These are phyloP conservation scores for Immersiella caudata DNA, from an alignment of 495 filamentous ascomycete species.

Conservation along the genomic window DNA sequence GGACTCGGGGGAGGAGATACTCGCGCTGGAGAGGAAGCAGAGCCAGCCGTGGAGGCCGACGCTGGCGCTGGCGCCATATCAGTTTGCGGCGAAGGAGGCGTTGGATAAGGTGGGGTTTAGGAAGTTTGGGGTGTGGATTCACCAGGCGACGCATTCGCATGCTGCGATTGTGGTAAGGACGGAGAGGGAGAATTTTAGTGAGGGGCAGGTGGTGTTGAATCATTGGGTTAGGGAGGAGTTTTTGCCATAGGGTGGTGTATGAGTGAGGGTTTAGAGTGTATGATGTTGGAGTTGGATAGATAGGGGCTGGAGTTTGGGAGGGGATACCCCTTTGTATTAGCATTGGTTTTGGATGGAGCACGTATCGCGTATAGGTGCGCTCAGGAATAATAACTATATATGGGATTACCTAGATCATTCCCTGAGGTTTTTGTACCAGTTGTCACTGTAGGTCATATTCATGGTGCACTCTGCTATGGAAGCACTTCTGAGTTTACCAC, in stretches of 20 bases:
- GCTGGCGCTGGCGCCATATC: conserved; percentile 73
- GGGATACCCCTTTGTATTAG: no score
- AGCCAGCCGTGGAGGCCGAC: conserved; percentile 55
- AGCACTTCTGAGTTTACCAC: no score
- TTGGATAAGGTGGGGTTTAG: conserved; percentile 74
- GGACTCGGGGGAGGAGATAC: conserved; percentile 27
- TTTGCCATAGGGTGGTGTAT: conserved; percentile 26
- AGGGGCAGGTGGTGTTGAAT: conserved; percentile 75
- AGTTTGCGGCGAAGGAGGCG: conserved; percentile 80
- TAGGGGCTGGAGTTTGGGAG: neutral
- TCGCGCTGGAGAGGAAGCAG: conserved; percentile 43
- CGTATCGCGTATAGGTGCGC: no score
- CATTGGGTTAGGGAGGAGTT: conserved; percentile 85
- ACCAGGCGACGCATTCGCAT: conserved; percentile 76
- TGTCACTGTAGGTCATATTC: no score
- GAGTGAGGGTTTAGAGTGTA: neutral
- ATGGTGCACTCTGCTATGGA: no score
- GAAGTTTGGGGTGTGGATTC: conserved; percentile 87
- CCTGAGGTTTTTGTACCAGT: no score
- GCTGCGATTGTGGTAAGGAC: conserved; percentile 86
- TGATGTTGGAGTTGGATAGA: neutral
- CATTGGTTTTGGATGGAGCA: no score
- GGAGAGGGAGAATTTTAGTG: conserved; percentile 63
- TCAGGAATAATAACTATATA: no score
- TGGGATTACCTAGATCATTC: no score